These are phyloP conservation scores for Adansonia rubrostipa DNA, from an alignment of 441 rosid species.

Conservation along the genomic window DNA sequence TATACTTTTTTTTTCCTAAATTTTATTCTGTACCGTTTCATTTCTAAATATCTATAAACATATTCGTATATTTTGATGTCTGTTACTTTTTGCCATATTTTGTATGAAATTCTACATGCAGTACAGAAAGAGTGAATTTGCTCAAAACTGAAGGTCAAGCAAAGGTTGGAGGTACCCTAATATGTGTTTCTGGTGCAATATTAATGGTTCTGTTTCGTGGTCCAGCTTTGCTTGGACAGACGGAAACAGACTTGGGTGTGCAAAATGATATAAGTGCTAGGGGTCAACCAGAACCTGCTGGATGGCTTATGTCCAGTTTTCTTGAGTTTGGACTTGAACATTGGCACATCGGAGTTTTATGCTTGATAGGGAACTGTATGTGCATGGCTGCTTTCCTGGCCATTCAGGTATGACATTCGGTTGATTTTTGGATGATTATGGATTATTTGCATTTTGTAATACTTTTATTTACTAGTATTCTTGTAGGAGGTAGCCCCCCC, in stretches of 20 bases:
- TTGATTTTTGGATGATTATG: background rate
- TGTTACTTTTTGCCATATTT: constrained; percentile 30
- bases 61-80: constrained; percentile 20
- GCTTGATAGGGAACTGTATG: constrained; percentile 92
- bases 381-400: constrained; percentile 97
- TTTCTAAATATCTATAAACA: constrained; percentile 1
- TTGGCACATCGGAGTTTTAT: constrained; percentile 91
- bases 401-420: constrained; percentile 64
- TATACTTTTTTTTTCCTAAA: constrained; percentile 12
- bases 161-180: constrained; percentile 79
- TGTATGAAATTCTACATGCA: constrained; percentile 55
- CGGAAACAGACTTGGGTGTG: constrained; percentile 52
- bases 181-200: constrained; percentile 88
- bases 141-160: constrained; percentile 86
- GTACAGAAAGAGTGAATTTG: constrained; percentile 90
- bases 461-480: background rate
- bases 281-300: constrained; percentile 90
- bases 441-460: background rate
- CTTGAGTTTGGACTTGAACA: constrained; percentile 64
- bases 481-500: background rate
- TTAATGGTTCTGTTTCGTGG: constrained; percentile 90
- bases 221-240: constrained; percentile 72
- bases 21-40: background rate
- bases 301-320: constrained; percentile 73
- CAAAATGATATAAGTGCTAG: constrained; percentile 69